A percentile compares a stretch with the other conserved stretches of the same genome.
Conservation (phyloP, 2,329 filamentous ascomycete species). For the Scedosporium minutisporum region DNA sequence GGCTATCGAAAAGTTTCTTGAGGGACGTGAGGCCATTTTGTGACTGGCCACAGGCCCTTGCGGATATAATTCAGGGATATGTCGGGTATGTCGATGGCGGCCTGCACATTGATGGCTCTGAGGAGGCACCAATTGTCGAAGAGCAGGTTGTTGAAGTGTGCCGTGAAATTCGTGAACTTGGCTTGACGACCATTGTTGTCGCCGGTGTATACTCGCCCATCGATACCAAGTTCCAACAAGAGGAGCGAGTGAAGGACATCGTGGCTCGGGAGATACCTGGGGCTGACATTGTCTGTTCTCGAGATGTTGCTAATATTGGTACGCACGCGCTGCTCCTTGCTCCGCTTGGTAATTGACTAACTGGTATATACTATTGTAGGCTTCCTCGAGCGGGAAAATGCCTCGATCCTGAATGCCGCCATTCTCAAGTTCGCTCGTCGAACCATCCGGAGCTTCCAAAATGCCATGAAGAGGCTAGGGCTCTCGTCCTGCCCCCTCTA, state of each 20-base stretch:
- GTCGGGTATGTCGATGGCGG: constrained; percentile 37
- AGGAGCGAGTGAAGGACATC: constrained; percentile 36
- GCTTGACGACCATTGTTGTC: constrained; percentile 37
- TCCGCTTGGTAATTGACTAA: no score
- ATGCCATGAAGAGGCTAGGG: constrained; percentile 31
- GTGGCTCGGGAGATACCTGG: constrained; percentile 11
- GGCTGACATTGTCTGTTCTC: constrained; percentile 38
- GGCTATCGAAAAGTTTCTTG: constrained; percentile 40
- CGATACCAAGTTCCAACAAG: constrained; percentile 36
- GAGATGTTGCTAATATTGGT: constrained; percentile 41
- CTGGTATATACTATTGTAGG: no score
- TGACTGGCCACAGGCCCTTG: constrained; percentile 42
- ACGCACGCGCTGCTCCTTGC: no score
- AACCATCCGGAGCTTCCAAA: constrained; percentile 43
- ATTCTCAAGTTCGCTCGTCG: constrained; percentile 47
- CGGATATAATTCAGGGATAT: constrained; percentile 34
- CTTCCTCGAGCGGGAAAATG: constrained; percentile 55
- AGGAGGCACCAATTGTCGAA: constrained; percentile 35
- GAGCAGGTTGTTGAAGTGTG: constrained; percentile 29
- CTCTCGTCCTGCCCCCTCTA: constrained; percentile 43
- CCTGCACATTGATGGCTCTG: constrained; percentile 38
- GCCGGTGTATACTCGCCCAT: constrained; percentile 44
- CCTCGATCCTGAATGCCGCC: constrained; percentile 53
- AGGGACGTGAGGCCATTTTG: constrained; percentile 39
- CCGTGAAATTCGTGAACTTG: constrained; percentile 24